A percentile compares a stretch with the other conserved stretches of the same genome.
These are phyloP conservation scores for Pilaira anomala DNA, from an alignment of 192 early-diverging fungal genomes.

Conservation along the genomic window DNA sequence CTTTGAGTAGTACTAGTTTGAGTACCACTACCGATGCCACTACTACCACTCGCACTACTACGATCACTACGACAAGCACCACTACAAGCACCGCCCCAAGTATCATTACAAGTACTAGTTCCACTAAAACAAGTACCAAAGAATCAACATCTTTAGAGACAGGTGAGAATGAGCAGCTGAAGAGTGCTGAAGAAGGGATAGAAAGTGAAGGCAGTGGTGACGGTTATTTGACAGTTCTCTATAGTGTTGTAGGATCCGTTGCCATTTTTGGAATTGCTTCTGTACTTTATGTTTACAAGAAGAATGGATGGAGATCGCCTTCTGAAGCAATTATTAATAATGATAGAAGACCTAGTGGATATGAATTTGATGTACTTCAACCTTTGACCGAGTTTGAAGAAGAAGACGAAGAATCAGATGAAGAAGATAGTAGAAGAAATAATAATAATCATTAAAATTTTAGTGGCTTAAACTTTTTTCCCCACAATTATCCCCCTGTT, in stretches of 20 bases:
- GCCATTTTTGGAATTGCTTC: conserved; percentile 19
- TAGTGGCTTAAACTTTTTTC: too few relatives aligned
- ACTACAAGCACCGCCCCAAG: too few relatives aligned
- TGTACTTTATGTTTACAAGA: conserved; percentile 8
- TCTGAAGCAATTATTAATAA: neutral
- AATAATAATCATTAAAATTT: too few relatives aligned
- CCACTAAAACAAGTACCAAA: neutral
- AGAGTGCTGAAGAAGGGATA: neutral
- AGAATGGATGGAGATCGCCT: neutral
- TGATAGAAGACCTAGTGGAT: conserved; percentile 13
- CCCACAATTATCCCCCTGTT: too few relatives aligned
- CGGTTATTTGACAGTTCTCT: neutral
- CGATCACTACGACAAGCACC: neutral
- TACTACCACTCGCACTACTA: neutral
- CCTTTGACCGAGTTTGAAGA: conserved; percentile 13
- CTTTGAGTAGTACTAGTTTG: too few relatives aligned
- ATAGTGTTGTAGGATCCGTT: conserved; percentile 21
- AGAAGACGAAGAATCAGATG: conserved; percentile 21
- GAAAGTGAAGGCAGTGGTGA: neutral
- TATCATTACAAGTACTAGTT: neutral
- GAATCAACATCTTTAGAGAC: neutral
- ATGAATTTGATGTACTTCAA: conserved; percentile 21
- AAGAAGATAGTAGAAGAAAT: neutral
- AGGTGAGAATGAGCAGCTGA: neutral
- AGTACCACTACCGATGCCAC: too few relatives aligned